Percentiles rank a stretch among this genome's conserved stretches.
phyloP scores from a whole-genome alignment of 2,329 filamentous ascomycete genomes.

The Hypoxylon sp. region DNA sequence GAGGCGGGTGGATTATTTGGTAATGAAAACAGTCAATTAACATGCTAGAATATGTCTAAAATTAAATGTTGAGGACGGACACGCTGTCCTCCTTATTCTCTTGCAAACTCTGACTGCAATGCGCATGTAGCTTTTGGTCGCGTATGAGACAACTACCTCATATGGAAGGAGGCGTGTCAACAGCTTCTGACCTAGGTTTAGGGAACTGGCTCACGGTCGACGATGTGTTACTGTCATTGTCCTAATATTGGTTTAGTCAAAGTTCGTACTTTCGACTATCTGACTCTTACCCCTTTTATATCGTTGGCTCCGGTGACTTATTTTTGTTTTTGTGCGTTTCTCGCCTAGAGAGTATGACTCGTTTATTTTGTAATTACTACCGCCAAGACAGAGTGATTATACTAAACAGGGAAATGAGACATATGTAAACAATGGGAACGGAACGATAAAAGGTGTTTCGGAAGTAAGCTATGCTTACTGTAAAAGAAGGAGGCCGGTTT shows the following conservation, averaged over 20 bases:
- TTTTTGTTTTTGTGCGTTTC: not conserved
- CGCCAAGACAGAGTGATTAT: not conserved
- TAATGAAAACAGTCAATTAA: not conserved
- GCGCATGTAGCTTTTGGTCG: not conserved
- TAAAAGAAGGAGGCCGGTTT: not conserved
- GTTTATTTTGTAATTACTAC: not conserved
- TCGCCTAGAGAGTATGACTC: not conserved
- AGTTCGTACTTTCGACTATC: not conserved
- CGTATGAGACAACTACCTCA: not conserved
- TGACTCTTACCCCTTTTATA: not conserved
- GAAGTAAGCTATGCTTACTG: constrained; percentile 6
- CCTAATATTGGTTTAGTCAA: not conserved
- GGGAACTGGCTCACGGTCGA: not conserved
- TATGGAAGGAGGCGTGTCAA: not conserved
- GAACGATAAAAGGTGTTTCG: not conserved
- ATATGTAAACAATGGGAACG: not conserved
- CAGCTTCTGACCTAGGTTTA: not conserved
- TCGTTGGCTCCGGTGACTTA: not conserved
- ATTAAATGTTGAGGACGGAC: not conserved
- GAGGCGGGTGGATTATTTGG: not conserved
- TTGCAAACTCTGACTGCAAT: not conserved
- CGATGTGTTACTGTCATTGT: not conserved
- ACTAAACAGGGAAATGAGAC: not conserved
- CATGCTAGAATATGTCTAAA: not conserved
- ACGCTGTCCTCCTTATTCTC: not conserved